Base-by-base conservation (phyloP, 306 rosid genomes). In the Trifolium repens region DNA sequence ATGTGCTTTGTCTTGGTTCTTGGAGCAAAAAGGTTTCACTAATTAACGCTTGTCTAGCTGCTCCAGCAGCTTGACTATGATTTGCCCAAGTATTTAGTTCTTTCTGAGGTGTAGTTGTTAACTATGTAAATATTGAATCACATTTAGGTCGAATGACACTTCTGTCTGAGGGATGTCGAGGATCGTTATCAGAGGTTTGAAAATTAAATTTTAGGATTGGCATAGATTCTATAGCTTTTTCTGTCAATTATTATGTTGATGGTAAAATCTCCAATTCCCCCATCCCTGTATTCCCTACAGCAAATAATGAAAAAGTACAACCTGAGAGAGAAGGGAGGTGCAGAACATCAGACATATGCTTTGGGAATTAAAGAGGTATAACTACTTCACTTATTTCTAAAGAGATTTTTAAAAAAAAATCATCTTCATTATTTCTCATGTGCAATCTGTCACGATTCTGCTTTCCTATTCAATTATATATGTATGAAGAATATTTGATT, bases 121-220 rank as follows among this genome's bases (percentile, higher is more conserved):
- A 52, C 26, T 78, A 34, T 72, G 27, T 63, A 35, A 62, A 7
- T 69, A 44, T 76, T 74, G 15, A 84, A 72, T 69, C 69, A 64
- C 70, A 37, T 85, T 76, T 74, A 94, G 98, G 98, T 66, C 84
- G 79, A 42, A 39, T 90, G 43, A 91, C 87, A 35, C 98, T 94
- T 84, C 49, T 94, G 67, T 89, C 97, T 42, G 98, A 94, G 91
- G 98, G 98, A 50, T 94, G 98, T 76, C 90, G 97, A 65, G 98
- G 98, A 80, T 94, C 97, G 27, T 50, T 94, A 78, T 91, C 98
- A 61, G 98, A 94, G 97, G 98, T 94, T 72, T 76, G 86, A 80
- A 66, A 74, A 74, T 27, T 54, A 34, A 76, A 68, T 66, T 52
- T 67, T 55, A 57, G 72, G 60, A 27, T 68, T 84, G 72, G 46